Percentiles rank a stretch among this genome's conserved stretches.
Conservation (phyloP, 2,329 filamentous ascomycete species). For the Ceratocystis albifundus region DNA sequence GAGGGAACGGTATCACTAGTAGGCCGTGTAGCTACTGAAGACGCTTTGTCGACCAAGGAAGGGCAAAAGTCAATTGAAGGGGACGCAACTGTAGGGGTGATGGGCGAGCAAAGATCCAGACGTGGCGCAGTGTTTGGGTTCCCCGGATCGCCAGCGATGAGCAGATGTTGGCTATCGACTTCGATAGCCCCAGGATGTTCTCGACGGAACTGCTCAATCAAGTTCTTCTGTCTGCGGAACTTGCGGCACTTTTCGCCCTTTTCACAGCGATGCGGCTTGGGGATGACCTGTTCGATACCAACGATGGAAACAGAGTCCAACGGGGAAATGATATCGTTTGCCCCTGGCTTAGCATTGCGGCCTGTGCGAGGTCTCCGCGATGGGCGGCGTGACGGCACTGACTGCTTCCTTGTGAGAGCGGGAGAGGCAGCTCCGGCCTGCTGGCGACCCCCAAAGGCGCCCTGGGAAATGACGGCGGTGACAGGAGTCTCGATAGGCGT, state of each 20-base stretch:
- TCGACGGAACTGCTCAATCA: slow-evolving; percentile 61
- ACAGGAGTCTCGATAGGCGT: slow-evolving; percentile 52
- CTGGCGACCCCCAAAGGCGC: slow-evolving; percentile 28
- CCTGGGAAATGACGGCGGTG: slow-evolving; percentile 34
- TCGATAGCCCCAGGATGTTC: slow-evolving; percentile 57
- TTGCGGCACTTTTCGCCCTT: slow-evolving; percentile 81
- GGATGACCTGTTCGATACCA: slow-evolving; percentile 78
- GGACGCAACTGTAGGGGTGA: slow-evolving; percentile 16
- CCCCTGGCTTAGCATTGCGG: slow-evolving; percentile 29
- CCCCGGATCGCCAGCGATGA: slow-evolving; percentile 67
- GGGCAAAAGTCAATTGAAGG: slow-evolving; percentile 16
- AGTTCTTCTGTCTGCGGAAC: slow-evolving; percentile 66
- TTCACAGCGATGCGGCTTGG: slow-evolving; percentile 70
- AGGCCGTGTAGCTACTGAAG: neutral
- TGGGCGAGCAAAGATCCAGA: slow-evolving; percentile 23
- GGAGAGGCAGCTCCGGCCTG: neutral
- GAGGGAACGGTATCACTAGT: slow-evolving; percentile 64
- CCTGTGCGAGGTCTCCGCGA: slow-evolving; percentile 14
- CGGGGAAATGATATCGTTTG: slow-evolving; percentile 59
- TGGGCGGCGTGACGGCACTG: slow-evolving; percentile 9
- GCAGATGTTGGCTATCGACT: slow-evolving; percentile 46
- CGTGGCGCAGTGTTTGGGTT: slow-evolving; percentile 53
- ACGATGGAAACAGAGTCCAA: slow-evolving; percentile 83
- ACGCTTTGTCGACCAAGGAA: slow-evolving; percentile 36
- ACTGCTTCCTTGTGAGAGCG: neutral